Percentiles rank a stretch among this genome's conserved stretches.
Conservation (phyloP, 2,329 filamentous ascomycete genomes). For the Colletotrichum sp. region DNA sequence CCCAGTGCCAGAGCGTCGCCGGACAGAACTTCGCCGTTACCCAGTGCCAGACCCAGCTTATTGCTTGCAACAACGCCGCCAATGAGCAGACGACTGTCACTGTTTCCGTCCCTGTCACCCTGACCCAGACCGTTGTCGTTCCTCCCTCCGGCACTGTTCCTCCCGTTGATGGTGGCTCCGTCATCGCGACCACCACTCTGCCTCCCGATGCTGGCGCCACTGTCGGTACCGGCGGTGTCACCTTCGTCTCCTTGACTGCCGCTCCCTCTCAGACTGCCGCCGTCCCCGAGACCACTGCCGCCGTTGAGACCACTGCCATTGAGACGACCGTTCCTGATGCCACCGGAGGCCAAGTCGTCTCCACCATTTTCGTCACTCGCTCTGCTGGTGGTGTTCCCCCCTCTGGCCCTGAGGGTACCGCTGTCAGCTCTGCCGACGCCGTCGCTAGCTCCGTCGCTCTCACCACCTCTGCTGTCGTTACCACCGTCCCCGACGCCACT, state of each 20-base stretch:
- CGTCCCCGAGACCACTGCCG: conserved; percentile 6
- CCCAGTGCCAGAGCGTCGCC: conserved; percentile 21
- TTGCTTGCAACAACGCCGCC: conserved; percentile 20
- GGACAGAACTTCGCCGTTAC: conserved; percentile 21
- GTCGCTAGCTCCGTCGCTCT: not conserved
- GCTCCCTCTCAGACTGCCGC: conserved; percentile 4
- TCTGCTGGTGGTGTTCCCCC: not conserved
- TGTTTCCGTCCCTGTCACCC: conserved; percentile 19
- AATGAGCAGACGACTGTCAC: conserved; percentile 14
- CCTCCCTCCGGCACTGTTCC: conserved; percentile 4
- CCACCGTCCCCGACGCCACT: not conserved
- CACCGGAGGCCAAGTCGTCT: not conserved
- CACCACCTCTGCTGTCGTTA: not conserved
- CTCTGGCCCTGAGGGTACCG: not conserved
- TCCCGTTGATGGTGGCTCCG: conserved; percentile 7
- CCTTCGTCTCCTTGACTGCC: conserved; percentile 14
- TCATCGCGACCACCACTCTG: conserved; percentile 20
- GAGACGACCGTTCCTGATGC: not conserved
- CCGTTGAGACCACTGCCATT: not conserved
- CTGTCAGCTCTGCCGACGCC: not conserved
- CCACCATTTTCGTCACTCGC: conserved; percentile 4
- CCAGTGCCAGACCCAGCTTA: conserved; percentile 22
- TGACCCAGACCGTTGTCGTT: conserved; percentile 21
- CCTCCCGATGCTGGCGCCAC: conserved; percentile 17
- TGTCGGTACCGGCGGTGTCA: conserved; percentile 18